Base-by-base conservation (phyloP, 2,329 filamentous ascomycete genomes). In the Pseudocercospora macadamiae region DNA sequence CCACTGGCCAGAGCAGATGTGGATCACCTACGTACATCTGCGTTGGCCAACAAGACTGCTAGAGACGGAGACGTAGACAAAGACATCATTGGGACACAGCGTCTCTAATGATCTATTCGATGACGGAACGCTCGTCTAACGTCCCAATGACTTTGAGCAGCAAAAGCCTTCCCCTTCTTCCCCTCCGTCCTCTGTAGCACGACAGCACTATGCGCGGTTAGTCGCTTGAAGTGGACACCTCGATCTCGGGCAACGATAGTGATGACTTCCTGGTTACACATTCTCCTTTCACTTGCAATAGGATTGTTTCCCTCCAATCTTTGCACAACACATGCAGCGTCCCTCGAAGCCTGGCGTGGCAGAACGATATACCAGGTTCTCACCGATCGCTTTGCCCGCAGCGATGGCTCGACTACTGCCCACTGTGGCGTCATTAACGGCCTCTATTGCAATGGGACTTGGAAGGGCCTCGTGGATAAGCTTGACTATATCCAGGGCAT, bases 401-500 rank as follows among this genome's bases (percentile, higher is more conserved):
- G 64, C 5, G 62, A 67, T 59, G 61, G 62, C 36, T 68, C 64
- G n/a, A 65, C 60, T 10, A 62, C 64, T 4, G 60, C 51, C 8
- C 44, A 60, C 7, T 75, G 73, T 58, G 57, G 67, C 45, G 64
- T 69, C 28, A 64, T 61, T 10, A 49, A 68, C 25, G 66, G 68
- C 8, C 58, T 60, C 16, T 74, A 74, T 60, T 75, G 73, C 45
- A 71, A 70, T 14, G 77, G 77, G 9, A 73, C 75, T n/a, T 79
- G 75, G 73, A 68, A 71, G 51, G 77, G 76, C 12, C 75, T 79
- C 52, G 72, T 71, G 28, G 69, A 76, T 30, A 68, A 74, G 14
- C 65, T 79, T 51, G 74, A 77, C 64, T 79, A 79, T 61, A 79
- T 79, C 37, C 73, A 76, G 58, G 69, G 68, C 18, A 70, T 70